Conservation (phyloP, 176 grass and related monocot species). For the Chrysopogon serrulatus region DNA sequence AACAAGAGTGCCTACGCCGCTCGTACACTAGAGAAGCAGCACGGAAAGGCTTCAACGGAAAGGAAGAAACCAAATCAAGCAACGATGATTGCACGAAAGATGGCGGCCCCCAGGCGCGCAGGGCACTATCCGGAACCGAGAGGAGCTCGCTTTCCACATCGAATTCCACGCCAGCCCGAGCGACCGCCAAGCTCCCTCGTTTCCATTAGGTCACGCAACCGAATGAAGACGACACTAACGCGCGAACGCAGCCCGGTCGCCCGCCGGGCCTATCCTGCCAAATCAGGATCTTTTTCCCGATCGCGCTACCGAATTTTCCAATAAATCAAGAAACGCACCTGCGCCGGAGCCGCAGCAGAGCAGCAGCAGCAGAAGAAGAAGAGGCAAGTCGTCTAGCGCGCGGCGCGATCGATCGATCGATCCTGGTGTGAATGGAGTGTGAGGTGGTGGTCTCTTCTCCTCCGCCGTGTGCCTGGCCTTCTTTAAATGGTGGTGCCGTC, state of each 20-base stretch:
- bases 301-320: background rate
- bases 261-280: constrained; percentile 17
- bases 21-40: background rate
- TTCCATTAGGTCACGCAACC: background rate
- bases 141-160: constrained; percentile 28
- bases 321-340: constrained; percentile 41
- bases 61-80: constrained; percentile 44
- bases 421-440: constrained; percentile 11
- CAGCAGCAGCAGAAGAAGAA: background rate
- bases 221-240: constrained; percentile 7
- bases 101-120: constrained; percentile 11
- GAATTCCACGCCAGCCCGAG: constrained; percentile 10
- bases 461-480: constrained; percentile 13
- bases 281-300: constrained; percentile 17
- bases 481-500: constrained; percentile 68
- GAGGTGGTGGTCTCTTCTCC: constrained; percentile 13
- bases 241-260: background rate
- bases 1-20: background rate
- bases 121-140: constrained; percentile 29
- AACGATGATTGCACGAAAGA: constrained; percentile 55
- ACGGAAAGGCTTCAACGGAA: constrained; percentile 28
- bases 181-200: background rate
- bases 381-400: background rate
- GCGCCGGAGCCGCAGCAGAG: background rate
- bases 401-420: background rate